A percentile compares a stretch with the other conserved stretches of the same genome.
phyloP scores from a whole-genome alignment of 208 protist species.

The Acanthamoeba sp. region DNA sequence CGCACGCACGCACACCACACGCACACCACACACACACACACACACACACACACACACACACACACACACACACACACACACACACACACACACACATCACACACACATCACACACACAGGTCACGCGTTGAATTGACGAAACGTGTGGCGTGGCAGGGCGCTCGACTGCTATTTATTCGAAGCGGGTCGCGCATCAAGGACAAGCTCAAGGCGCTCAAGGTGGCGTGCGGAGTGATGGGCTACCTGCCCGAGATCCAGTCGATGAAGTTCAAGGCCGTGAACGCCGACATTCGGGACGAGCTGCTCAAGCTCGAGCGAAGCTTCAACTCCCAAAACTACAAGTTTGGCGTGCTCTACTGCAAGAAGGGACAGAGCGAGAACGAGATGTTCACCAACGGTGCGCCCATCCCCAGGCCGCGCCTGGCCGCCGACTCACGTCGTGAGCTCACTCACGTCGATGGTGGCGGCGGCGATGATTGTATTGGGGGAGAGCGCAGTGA shows the following conservation, averaged over 20 bases:
- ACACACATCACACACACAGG: too few relatives aligned
- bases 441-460: background rate
- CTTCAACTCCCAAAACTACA: slow-evolving; percentile 66
- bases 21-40: too few relatives aligned
- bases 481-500: background rate
- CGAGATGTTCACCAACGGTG: slow-evolving; percentile 68
- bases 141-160: background rate
- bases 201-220: slow-evolving; percentile 54
- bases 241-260: slow-evolving; percentile 67
- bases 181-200: slow-evolving; percentile 54
- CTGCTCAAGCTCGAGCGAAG: slow-evolving; percentile 62
- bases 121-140: too few relatives aligned
- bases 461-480: background rate
- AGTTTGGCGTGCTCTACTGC: slow-evolving; percentile 62
- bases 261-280: slow-evolving; percentile 58
- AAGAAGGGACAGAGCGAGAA: slow-evolving; percentile 61
- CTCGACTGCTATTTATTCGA: slow-evolving; percentile 28
- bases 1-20: too few relatives aligned
- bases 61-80: too few relatives aligned
- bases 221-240: slow-evolving; percentile 54
- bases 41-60: too few relatives aligned
- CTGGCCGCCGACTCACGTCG: background rate
- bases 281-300: background rate
- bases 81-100: too few relatives aligned
- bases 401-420: background rate